Evolutionary conservation across 2,329 filamentous ascomycete species (phyloP).

Genomic region (Phaeoacremonium minimum): DNA sequence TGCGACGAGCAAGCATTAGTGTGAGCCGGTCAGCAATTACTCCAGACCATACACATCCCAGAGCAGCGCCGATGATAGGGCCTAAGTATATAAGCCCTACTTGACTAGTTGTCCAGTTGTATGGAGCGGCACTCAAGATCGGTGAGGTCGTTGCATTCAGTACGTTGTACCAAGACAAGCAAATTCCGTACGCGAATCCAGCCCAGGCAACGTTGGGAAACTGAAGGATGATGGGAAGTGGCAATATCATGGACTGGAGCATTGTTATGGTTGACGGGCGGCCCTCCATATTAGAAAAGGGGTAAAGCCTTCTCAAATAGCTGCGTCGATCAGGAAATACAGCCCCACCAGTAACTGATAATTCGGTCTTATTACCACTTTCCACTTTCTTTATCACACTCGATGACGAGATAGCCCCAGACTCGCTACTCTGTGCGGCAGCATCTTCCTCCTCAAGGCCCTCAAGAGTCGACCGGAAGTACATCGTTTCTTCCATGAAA

Average conservation of each 20-base stretch:
- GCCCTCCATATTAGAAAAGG: conserved; percentile 9
- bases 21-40: conserved; percentile 12
- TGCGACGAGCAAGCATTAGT: conserved; percentile 30
- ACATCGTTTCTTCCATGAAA: conserved; percentile 58
- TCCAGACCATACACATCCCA: conserved; percentile 15
- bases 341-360: not conserved
- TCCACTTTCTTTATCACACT: not conserved
- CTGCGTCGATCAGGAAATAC: conserved; percentile 10
- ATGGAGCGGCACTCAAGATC: conserved; percentile 13
- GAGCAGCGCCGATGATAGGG: conserved; percentile 13
- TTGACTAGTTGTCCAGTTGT: conserved; percentile 13
- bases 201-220: conserved; percentile 11
- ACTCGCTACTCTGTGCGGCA: not conserved
- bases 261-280: conserved; percentile 13
- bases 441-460: conserved; percentile 14
- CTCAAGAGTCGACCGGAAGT: conserved; percentile 30
- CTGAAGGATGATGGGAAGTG: conserved; percentile 6
- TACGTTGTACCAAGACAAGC: conserved; percentile 20
- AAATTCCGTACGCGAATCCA: conserved; percentile 18
- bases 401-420: not conserved
- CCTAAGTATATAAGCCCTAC: conserved; percentile 14
- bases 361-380: not conserved
- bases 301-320: conserved; percentile 16
- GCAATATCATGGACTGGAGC: conserved; percentile 12
- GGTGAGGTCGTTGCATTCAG: conserved; percentile 16